Conservation (phyloP, 2,329 filamentous ascomycete genomes). For the Ceratocystis harringtonii region DNA sequence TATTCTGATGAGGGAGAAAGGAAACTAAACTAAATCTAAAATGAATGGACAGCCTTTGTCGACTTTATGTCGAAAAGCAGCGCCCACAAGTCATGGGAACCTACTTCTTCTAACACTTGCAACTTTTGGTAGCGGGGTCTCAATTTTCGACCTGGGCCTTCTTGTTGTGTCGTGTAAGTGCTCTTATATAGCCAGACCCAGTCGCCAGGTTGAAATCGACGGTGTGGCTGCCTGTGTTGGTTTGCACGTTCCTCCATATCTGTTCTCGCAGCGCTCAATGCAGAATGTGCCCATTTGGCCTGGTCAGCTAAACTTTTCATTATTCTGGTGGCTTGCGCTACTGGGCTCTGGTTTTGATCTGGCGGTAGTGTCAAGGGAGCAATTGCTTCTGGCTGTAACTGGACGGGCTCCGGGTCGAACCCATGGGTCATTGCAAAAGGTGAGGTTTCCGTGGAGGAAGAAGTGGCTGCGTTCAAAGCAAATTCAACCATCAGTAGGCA, state of each 20-base stretch:
- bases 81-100: neutral
- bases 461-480: neutral
- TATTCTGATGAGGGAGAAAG: no score
- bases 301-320: neutral
- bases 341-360: no score
- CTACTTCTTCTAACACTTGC: neutral
- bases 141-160: neutral
- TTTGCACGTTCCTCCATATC: neutral
- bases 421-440: neutral
- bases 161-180: neutral
- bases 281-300: neutral
- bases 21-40: no score
- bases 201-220: neutral
- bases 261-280: neutral
- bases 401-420: no score
- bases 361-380: no score
- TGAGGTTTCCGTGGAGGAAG: neutral
- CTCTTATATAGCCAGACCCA: neutral
- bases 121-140: neutral
- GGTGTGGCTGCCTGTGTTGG: neutral
- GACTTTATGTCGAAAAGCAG: no score
- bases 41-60: no score
- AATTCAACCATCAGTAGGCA: neutral
- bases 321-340: no score
- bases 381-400: no score